A percentile compares a stretch with the other conserved stretches of the same genome.
Evolutionary conservation across 257 asterid species (phyloP).

Genomic region (Eustoma russellianum): DNA sequence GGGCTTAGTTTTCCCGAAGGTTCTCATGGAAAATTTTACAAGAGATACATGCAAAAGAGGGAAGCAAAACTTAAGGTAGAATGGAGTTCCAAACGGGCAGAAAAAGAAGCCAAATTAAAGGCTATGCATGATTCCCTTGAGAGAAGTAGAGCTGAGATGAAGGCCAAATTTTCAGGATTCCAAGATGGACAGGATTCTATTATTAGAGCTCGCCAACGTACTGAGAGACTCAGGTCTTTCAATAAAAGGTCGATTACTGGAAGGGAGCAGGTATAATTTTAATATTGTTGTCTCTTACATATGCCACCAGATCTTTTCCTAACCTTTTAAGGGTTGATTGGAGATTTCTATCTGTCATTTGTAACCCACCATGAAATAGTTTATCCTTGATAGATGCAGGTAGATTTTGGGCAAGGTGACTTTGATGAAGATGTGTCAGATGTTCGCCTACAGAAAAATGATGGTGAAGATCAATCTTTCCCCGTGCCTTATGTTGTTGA

Average conservation of each 20-base stretch:
- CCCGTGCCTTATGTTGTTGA: conserved; percentile 34
- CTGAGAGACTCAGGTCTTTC: conserved; percentile 77
- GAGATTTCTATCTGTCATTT: conserved; percentile 25
- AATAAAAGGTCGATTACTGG: conserved; percentile 40
- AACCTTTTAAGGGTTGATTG: conserved; percentile 19
- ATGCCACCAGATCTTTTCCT: conserved; percentile 7
- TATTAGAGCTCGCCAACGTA: conserved; percentile 41
- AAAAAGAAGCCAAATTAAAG: conserved; percentile 83
- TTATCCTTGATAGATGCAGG: conserved; percentile 53
- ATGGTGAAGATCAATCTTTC: conserved; percentile 31
- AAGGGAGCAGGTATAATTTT: conserved; percentile 62
- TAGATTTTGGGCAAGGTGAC: conserved; percentile 61
- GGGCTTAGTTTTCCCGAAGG: conserved; percentile 57
- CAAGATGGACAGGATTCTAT: conserved; percentile 34
- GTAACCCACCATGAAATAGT: conserved; percentile 41
- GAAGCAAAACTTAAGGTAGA: conserved; percentile 84
- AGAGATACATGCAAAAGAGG: conserved; percentile 68
- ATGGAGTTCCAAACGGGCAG: conserved; percentile 72
- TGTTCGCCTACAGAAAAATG: conserved; percentile 29
- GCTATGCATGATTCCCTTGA: conserved; percentile 86
- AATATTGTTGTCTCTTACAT: conserved; percentile 12
- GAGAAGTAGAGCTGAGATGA: conserved; percentile 72
- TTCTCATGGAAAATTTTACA: conserved; percentile 71
- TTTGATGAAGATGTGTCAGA: conserved; percentile 43
- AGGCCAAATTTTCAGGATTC: conserved; percentile 55